Percentiles rank a stretch among this genome's conserved stretches.
Conservation (phyloP, 441 rosid species). For the Cnidoscolus chayamansa region DNA sequence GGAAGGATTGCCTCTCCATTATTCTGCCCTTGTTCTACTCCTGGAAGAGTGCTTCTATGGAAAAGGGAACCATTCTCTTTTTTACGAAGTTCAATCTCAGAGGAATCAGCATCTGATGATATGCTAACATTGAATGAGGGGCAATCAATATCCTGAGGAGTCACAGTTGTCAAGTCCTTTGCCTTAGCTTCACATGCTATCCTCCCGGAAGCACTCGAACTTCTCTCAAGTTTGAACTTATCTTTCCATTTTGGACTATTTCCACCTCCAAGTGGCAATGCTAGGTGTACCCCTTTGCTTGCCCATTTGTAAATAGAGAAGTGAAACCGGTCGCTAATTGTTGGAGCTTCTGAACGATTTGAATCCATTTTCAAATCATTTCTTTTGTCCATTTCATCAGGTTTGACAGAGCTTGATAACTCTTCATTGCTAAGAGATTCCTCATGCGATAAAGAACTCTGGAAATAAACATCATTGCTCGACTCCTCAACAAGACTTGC, state of each 20-base stretch:
- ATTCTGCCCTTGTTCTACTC: conserved; percentile 16
- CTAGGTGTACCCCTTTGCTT: conserved; percentile 59
- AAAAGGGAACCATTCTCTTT: conserved; percentile 18
- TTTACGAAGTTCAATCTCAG: conserved; percentile 22
- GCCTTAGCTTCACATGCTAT: conserved; percentile 27
- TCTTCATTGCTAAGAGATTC: conserved; percentile 26
- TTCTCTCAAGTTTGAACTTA: conserved; percentile 38
- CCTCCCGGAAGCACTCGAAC: conserved; percentile 31
- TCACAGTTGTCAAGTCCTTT: conserved; percentile 16
- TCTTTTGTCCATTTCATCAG: conserved; percentile 29
- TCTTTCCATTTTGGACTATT: conserved; percentile 40
- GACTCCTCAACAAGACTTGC: conserved; percentile 30
- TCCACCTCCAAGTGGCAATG: conserved; percentile 43
- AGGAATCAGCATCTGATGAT: conserved; percentile 18
- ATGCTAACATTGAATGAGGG: conserved; percentile 18
- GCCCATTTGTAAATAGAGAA: conserved; percentile 98
- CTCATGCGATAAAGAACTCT: conserved; percentile 38
- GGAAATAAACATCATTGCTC: conserved; percentile 26
- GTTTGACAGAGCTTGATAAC: conserved; percentile 19
- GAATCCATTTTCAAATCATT: conserved; percentile 25
- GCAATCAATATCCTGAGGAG: conserved; percentile 20
- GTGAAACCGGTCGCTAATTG: conserved; percentile 50
- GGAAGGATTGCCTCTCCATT: conserved; percentile 25
- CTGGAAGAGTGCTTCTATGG: conserved; percentile 17
- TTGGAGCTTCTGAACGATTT: conserved; percentile 24